A percentile compares a stretch with the other conserved stretches of the same genome.
Evolutionary conservation across 139 green algal species (phyloP).

Genomic region (Astrephomene gubernaculifera): DNA sequence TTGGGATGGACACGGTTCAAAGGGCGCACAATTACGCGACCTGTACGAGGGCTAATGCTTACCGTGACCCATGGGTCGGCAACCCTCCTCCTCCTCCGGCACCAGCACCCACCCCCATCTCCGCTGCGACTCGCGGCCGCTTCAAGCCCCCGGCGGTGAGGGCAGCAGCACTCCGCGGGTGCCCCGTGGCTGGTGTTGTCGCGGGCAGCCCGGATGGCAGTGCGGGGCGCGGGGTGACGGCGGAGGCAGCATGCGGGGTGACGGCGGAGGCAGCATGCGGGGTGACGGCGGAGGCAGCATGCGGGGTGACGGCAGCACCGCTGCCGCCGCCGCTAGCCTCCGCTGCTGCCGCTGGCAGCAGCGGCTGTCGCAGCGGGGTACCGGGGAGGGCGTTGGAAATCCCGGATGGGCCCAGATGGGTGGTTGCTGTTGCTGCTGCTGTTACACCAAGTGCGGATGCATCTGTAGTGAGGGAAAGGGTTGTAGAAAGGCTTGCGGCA

Average conservation of each 20-base stretch:
- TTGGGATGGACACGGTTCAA: neutral
- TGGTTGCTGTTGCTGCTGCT: no score
- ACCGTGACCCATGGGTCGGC: neutral
- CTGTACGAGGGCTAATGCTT: neutral
- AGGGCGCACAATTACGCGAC: neutral
- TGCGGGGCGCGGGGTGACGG: neutral
- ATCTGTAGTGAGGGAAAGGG: no score
- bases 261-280: neutral
- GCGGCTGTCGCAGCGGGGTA: neutral
- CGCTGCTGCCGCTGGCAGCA: neutral
- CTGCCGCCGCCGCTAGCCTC: neutral
- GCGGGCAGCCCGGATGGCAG: neutral
- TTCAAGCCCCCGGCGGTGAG: slow-evolving; percentile 10
- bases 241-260: neutral
- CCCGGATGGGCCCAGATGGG: no score
- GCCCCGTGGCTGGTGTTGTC: neutral
- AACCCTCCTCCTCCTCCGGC: neutral
- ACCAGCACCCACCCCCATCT: neutral
- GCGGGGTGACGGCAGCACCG: neutral
- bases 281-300: neutral
- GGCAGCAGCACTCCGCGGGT: neutral
- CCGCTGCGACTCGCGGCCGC: neutral
- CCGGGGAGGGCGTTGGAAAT: no score
- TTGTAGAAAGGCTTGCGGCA: no score
- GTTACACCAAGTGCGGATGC: no score